Base-by-base conservation (phyloP, 768 basidiomycete species). In the Termitomyces sp. region DNA sequence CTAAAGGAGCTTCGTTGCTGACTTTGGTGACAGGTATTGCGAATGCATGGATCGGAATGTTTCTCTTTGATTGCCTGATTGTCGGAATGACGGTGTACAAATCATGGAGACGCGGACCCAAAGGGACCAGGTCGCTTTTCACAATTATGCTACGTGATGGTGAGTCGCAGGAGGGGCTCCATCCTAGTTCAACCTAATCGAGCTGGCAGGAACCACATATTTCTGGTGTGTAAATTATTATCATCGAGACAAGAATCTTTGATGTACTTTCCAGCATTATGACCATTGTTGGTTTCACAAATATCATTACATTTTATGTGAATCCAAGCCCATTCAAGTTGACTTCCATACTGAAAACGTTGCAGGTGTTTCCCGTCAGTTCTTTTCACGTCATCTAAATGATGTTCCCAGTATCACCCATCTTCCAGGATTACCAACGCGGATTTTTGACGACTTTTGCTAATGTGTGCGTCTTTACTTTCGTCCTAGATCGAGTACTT, bases 41-140 rank as follows among this genome's bases (percentile, higher is more conserved):
- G 10, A 65, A 64, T 6, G 72, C 74, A 10, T 81, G 78, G 78
- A 68, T 69, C 5, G 74, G 71, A 16, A 65, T 76, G 67, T 68
- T 78, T 6, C 56, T 70, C 0, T 77, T 79, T 57, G 78, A 79
- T 63, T 49, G 72, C 14, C 49, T 75, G n/a, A 72, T 79, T 1
- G 77, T 79, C 56, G 49, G 53, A n/a, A 70, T 81, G 67, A 79
- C 79, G 0, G 51, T 77, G 6, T 71, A 69, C 58, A 77, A 76
- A 55, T 72, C 76, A 2, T 56, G 74, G 26, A 60, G 55, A 18
- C 61, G 66, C n/a, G 66, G 61, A 20, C 63, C 66, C 3, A 58
- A 62, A 26, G 60, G 65, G 6, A 58, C 64, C 20, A 51, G 66
- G 4, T 64, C 62, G 2, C 62, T 79, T 28, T 54, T 77, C 20